A percentile compares a stretch with the other conserved stretches of the same genome.
These are phyloP conservation scores for Bipolaris cookei DNA, from an alignment of 2,329 filamentous ascomycete species.

Conservation along the genomic window DNA sequence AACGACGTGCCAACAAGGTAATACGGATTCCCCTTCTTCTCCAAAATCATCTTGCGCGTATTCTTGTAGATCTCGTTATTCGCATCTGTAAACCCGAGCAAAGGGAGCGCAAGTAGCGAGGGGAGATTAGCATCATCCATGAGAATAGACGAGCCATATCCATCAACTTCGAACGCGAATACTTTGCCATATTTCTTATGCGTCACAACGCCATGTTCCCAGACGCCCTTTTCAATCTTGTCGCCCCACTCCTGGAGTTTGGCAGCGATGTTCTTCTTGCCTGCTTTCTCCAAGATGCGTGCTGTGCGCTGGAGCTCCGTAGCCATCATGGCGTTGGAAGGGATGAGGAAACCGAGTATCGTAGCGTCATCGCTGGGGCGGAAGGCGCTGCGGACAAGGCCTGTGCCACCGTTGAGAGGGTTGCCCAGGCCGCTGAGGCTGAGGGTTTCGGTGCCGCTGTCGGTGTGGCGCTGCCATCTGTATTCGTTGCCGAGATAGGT, in stretches of 20 bases:
- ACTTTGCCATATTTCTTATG: constrained; percentile 78
- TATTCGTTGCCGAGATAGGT: constrained; percentile 76
- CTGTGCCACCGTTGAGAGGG: constrained; percentile 82
- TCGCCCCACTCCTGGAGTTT: constrained; percentile 64
- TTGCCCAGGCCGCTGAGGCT: constrained; percentile 86
- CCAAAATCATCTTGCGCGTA: constrained; percentile 81
- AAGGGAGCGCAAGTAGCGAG: constrained; percentile 76
- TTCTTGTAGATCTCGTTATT: constrained; percentile 80
- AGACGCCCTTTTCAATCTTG: constrained; percentile 75
- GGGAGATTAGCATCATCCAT: constrained; percentile 93
- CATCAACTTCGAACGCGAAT: constrained; percentile 88
- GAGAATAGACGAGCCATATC: constrained; percentile 79
- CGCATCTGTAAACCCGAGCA: constrained; percentile 74
- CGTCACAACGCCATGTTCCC: constrained; percentile 80
- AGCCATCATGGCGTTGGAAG: constrained; percentile 94
- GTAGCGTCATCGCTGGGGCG: constrained; percentile 94
- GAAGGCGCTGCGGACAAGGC: constrained; percentile 88
- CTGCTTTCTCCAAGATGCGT: constrained; percentile 67
- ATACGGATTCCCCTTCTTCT: constrained; percentile 82
- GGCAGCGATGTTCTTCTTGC: constrained; percentile 59
- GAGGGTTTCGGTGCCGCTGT: constrained; percentile 86
- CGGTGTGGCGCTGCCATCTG: constrained; percentile 83
- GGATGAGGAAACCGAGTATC: constrained; percentile 92
- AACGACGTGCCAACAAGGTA: constrained; percentile 80
- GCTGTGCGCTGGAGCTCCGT: constrained; percentile 82